Evolutionary conservation across 805 yeast genomes (phyloP).

Genomic region (Cyberlindnera saturnus): DNA sequence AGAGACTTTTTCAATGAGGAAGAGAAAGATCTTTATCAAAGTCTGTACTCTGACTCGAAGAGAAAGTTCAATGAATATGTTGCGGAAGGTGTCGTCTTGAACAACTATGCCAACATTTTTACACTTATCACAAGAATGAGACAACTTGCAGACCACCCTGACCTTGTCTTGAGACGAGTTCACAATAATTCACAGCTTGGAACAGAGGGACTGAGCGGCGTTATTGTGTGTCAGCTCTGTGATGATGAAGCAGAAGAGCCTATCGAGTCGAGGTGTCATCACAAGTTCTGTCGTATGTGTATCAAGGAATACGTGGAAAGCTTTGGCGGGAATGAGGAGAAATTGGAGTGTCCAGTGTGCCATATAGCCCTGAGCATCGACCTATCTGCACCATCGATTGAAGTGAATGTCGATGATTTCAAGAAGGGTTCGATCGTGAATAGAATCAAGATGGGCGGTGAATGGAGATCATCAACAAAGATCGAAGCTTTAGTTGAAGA

Average conservation of each 20-base stretch:
- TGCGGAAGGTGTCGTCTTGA: slow-evolving; percentile 92
- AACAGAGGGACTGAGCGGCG: slow-evolving; percentile 29
- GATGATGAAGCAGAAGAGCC: slow-evolving; percentile 99
- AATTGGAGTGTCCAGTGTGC: slow-evolving; percentile 89
- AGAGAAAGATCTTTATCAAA: slow-evolving; percentile 86
- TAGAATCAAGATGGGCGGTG: slow-evolving; percentile 79
- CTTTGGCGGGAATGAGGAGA: slow-evolving; percentile 50
- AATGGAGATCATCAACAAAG: slow-evolving; percentile 93
- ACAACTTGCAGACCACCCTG: slow-evolving; percentile 98
- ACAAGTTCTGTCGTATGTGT: slow-evolving; percentile 88
- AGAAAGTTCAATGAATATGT: slow-evolving; percentile 89
- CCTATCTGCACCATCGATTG: slow-evolving; percentile 77
- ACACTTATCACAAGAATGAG: slow-evolving; percentile 96
- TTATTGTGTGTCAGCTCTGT: slow-evolving; percentile 82
- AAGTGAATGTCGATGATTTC: slow-evolving; percentile 48
- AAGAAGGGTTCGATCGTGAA: slow-evolving; percentile 73
- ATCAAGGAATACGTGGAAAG: slow-evolving; percentile 85
- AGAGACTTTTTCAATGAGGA: slow-evolving; percentile 88
- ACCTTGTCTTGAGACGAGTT: slow-evolving; percentile 74
- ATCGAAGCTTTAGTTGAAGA: slow-evolving; percentile 96
- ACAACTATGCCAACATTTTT: slow-evolving; percentile 95
- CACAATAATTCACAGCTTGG: slow-evolving; percentile 32
- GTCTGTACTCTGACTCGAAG: slow-evolving; percentile 79
- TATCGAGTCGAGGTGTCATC: slow-evolving; percentile 90
- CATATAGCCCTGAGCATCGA: slow-evolving; percentile 92